These are phyloP conservation scores for Schizothecium vesticola DNA, from an alignment of 495 filamentous ascomycete species.

Conservation along the genomic window DNA sequence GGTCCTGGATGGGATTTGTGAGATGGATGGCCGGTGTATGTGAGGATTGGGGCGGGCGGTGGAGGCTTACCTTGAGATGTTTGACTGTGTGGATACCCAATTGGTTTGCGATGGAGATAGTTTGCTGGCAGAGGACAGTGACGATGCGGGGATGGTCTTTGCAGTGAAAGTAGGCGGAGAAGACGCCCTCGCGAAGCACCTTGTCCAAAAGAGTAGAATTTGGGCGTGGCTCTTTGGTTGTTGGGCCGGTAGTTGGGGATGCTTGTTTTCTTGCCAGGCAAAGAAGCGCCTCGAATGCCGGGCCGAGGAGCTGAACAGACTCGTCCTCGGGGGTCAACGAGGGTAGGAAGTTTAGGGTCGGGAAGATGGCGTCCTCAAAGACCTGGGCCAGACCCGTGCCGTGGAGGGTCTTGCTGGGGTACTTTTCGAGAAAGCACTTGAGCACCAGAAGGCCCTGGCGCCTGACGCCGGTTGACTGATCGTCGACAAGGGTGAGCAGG, in stretches of 20 bases:
- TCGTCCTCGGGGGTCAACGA: slow-evolving; percentile 69
- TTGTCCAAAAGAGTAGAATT: slow-evolving; percentile 40
- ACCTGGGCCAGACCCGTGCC: slow-evolving; percentile 73
- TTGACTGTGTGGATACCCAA: slow-evolving; percentile 67
- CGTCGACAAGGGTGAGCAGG: slow-evolving; percentile 74
- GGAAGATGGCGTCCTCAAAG: slow-evolving; percentile 72
- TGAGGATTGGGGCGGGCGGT: not conserved
- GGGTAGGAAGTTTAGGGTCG: slow-evolving; percentile 68
- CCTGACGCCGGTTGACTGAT: slow-evolving; percentile 52
- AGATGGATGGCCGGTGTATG: slow-evolving; percentile 5
- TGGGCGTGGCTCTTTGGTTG: slow-evolving; percentile 16
- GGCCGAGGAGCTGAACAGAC: slow-evolving; percentile 57
- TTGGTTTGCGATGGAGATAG: slow-evolving; percentile 46
- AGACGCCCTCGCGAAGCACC: slow-evolving; percentile 51
- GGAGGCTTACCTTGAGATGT: slow-evolving; percentile 57
- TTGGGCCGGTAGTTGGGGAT: slow-evolving; percentile 1
- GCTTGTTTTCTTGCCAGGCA: slow-evolving; percentile 46
- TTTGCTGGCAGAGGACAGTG: slow-evolving; percentile 53
- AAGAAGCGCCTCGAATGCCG: slow-evolving; percentile 63
- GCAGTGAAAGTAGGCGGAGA: slow-evolving; percentile 50
- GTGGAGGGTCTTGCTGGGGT: slow-evolving; percentile 51
- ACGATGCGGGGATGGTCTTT: slow-evolving; percentile 48
- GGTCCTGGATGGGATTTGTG: slow-evolving; percentile 39
- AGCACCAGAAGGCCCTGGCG: slow-evolving; percentile 57
- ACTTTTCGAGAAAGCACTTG: slow-evolving; percentile 53